Conservation (phyloP, 371 early-diverging fungal species). For the Cokeromyces recurvatus region DNA sequence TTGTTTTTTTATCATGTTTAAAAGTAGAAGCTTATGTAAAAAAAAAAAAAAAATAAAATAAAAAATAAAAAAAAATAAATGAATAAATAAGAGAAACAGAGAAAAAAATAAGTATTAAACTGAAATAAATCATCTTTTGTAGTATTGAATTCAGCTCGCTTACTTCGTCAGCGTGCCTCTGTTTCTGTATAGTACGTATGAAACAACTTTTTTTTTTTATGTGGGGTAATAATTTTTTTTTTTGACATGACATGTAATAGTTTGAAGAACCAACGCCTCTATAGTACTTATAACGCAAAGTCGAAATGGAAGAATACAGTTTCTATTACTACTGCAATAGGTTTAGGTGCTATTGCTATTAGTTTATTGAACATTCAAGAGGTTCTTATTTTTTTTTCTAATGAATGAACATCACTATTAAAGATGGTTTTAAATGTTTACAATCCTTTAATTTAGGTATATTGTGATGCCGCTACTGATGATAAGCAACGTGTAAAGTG, state of each 20-base stretch:
- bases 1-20: constrained; percentile 4
- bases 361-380: not conserved
- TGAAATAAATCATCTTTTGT: not conserved
- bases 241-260: not conserved
- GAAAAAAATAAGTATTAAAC: too few relatives aligned
- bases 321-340: not conserved
- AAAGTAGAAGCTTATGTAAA: constrained; percentile 5
- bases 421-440: not conserved
- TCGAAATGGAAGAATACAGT: constrained; percentile 16
- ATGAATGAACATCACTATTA: not conserved
- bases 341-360: too few relatives aligned
- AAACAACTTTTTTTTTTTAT: not conserved
- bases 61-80: not conserved
- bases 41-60: not conserved
- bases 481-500: constrained; percentile 33
- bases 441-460: constrained; percentile 4
- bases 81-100: too few relatives aligned
- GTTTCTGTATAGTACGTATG: constrained; percentile 1
- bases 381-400: too few relatives aligned
- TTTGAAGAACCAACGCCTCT: constrained; percentile 5
- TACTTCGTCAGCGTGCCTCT: constrained; percentile 4
- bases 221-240: not conserved
- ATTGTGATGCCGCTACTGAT: constrained; percentile 28
- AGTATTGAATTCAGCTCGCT: constrained; percentile 5
- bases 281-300: constrained; percentile 2